Conservation (phyloP, 768 basidiomycete species). For the Lactarius indigo region DNA sequence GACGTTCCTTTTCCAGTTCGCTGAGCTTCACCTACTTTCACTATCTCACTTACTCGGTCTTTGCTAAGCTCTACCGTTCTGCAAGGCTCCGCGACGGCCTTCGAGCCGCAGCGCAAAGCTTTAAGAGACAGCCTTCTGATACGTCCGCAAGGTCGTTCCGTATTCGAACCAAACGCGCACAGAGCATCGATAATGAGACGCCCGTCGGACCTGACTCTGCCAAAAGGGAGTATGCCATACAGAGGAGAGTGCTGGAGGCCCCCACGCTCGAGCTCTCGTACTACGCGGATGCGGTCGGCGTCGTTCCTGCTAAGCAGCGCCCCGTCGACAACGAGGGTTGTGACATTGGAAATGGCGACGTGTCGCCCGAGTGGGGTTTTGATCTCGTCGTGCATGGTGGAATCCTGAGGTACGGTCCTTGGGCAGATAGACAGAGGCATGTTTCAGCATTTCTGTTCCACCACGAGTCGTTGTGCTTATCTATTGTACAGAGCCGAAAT, state of each 20-base stretch:
- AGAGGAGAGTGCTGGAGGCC: slow-evolving; percentile 77
- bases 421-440: slow-evolving; percentile 92
- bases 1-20: slow-evolving; percentile 19
- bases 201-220: slow-evolving; percentile 54
- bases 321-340: slow-evolving; percentile 34
- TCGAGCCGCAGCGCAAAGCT: slow-evolving; percentile 1
- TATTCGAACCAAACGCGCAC: slow-evolving; percentile 28
- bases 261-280: slow-evolving; percentile 77
- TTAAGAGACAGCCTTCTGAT: background rate
- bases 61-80: slow-evolving; percentile 24
- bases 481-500: slow-evolving; percentile 45
- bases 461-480: background rate
- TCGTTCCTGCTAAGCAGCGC: slow-evolving; percentile 47
- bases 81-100: slow-evolving; percentile 13
- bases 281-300: slow-evolving; percentile 80
- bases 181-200: slow-evolving; percentile 50
- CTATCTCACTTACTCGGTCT: slow-evolving; percentile 18
- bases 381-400: slow-evolving; percentile 81
- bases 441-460: slow-evolving; percentile 9
- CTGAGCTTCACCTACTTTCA: slow-evolving; percentile 16
- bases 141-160: slow-evolving; percentile 19
- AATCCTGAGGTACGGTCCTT: slow-evolving; percentile 82
- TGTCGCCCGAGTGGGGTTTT: slow-evolving; percentile 91
- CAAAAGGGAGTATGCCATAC: slow-evolving; percentile 80
- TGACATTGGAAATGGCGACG: slow-evolving; percentile 83